Conservation (phyloP, 345 rosid species). For the Moringa oleifera region DNA sequence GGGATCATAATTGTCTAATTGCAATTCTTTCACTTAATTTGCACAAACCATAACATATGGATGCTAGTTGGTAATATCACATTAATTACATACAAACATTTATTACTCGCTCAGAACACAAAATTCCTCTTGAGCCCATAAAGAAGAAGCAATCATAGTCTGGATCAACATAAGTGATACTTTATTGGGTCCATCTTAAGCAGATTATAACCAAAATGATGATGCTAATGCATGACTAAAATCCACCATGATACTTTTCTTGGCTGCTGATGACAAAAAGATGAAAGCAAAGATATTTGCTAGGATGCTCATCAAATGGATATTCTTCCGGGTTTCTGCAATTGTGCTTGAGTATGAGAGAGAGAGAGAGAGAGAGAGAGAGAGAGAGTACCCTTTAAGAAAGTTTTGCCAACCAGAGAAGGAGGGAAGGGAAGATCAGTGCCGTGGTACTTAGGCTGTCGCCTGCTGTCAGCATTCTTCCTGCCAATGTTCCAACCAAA, state of each 20-base stretch:
- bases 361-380: constrained; percentile 9
- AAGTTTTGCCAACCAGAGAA: constrained; percentile 60
- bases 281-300: too few species aligned
- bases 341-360: neutral
- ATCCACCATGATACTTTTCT: too few species aligned
- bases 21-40: too few species aligned
- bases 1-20: neutral
- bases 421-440: constrained; percentile 55
- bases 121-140: too few species aligned
- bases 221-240: neutral
- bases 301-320: too few species aligned
- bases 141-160: too few species aligned
- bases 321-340: too few species aligned
- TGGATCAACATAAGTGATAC: neutral
- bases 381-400: constrained; percentile 43
- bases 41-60: too few species aligned
- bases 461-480: constrained; percentile 26
- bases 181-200: neutral
- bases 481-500: constrained; percentile 62
- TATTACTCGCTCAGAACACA: too few species aligned
- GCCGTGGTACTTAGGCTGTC: constrained; percentile 42
- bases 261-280: too few species aligned
- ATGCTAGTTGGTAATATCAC: too few species aligned
- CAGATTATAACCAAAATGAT: neutral
- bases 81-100: too few species aligned